These are phyloP conservation scores for Colletotrichum kahawae DNA, from an alignment of 2,329 filamentous ascomycete species.

Conservation along the genomic window DNA sequence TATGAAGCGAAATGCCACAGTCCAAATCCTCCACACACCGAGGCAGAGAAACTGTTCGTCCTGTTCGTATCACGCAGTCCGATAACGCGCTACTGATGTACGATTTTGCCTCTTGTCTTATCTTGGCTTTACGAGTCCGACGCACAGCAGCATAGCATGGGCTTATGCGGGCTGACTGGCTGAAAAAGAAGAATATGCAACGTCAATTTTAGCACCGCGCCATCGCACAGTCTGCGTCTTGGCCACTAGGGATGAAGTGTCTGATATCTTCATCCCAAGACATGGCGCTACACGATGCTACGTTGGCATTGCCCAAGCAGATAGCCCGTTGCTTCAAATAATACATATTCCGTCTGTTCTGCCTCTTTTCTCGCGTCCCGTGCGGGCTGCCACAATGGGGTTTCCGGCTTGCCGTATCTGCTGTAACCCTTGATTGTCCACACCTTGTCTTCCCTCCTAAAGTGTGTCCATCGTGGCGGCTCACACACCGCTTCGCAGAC, in stretches of 20 bases:
- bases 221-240: background rate
- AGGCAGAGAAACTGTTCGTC: background rate
- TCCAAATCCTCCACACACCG: background rate
- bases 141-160: background rate
- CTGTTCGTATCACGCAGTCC: background rate
- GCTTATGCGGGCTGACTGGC: background rate
- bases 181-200: background rate
- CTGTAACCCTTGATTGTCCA: background rate
- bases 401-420: background rate
- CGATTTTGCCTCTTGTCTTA: background rate
- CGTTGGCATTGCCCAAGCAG: background rate
- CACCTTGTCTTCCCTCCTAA: background rate
- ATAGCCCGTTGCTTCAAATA: background rate
- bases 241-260: background rate
- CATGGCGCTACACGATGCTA: background rate
- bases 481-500: background rate
- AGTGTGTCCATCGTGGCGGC: background rate
- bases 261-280: background rate
- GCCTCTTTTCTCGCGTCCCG: background rate
- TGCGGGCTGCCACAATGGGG: background rate
- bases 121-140: background rate
- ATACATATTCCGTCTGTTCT: background rate
- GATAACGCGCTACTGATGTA: background rate
- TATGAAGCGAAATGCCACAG: background rate
- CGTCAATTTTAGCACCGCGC: background rate